Evolutionary conservation across 768 basidiomycete species (phyloP).

Genomic region (Serendipita sp.): DNA sequence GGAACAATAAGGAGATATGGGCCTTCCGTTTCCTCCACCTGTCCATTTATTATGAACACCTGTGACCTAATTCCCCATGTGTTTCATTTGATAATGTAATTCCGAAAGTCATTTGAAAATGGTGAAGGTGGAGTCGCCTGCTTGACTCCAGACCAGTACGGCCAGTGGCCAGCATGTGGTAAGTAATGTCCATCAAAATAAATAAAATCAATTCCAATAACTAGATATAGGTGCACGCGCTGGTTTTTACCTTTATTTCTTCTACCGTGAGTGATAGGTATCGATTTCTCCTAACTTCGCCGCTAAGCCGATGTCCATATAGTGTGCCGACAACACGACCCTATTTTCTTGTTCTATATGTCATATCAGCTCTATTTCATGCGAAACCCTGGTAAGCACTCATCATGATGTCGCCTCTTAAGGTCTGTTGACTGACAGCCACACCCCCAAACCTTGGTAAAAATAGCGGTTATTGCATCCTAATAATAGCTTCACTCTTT

Average conservation of each 20-base stretch:
- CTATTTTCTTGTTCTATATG: constrained; percentile 59
- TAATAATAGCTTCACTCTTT: constrained; percentile 66
- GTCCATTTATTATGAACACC: too few relatives aligned
- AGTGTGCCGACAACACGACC: constrained; percentile 57
- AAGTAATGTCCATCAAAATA: neutral
- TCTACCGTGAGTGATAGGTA: constrained; percentile 28
- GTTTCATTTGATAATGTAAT: neutral
- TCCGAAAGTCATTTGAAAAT: neutral
- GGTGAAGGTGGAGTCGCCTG: too few relatives aligned
- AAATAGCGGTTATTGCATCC: constrained; percentile 68
- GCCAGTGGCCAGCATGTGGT: neutral
- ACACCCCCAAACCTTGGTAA: neutral
- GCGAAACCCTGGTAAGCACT: constrained; percentile 63
- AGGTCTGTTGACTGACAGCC: neutral
- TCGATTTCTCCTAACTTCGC: constrained; percentile 4
- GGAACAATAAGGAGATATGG: too few relatives aligned
- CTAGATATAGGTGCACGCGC: constrained; percentile 52
- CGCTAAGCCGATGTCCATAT: neutral
- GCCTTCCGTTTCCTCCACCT: too few relatives aligned
- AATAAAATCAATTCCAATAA: neutral
- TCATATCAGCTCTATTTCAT: constrained; percentile 61
- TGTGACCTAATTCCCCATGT: too few relatives aligned
- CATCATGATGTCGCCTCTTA: neutral
- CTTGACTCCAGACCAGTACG: too few relatives aligned
- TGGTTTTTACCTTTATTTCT: constrained; percentile 71